Conservation (phyloP, 2,329 filamentous ascomycete species). For the Pseudomassariella vexata region DNA sequence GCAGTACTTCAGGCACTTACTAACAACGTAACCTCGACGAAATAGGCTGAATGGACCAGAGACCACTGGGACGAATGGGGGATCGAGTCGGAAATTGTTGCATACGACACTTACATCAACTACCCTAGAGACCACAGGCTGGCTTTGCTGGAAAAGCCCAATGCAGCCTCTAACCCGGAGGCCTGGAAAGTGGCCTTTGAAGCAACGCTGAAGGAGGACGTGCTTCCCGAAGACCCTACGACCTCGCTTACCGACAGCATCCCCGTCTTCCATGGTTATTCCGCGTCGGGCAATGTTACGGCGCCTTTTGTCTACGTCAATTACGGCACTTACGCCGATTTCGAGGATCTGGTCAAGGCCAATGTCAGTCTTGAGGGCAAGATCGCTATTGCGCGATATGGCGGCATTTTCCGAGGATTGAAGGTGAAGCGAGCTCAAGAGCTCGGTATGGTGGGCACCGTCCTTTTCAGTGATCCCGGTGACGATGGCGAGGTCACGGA, state of each 20-base stretch:
- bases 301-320: constrained; percentile 84
- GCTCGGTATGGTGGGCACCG: constrained; percentile 76
- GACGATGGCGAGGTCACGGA: constrained; percentile 81
- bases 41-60: constrained; percentile 65
- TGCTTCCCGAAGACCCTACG: constrained; percentile 77
- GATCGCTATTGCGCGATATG: constrained; percentile 83
- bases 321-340: constrained; percentile 83
- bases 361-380: constrained; percentile 76
- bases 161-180: constrained; percentile 21
- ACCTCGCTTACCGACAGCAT: constrained; percentile 66
- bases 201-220: constrained; percentile 77
- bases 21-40: not conserved
- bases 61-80: constrained; percentile 70
- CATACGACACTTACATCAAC: constrained; percentile 75
- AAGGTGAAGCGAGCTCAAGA: constrained; percentile 93
- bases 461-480: constrained; percentile 85
- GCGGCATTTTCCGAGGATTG: constrained; percentile 78
- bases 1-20: constrained; percentile 8
- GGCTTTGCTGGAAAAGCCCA: constrained; percentile 52
- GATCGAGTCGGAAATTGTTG: constrained; percentile 54
- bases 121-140: constrained; percentile 68
- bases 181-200: constrained; percentile 64
- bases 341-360: constrained; percentile 69
- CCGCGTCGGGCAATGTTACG: constrained; percentile 86
- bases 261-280: constrained; percentile 93